Evolutionary conservation across 176 grass and related monocot species (phyloP), one percentile per base, ranked within the genome.

Genomic region (Triticum monococcum): DNA sequence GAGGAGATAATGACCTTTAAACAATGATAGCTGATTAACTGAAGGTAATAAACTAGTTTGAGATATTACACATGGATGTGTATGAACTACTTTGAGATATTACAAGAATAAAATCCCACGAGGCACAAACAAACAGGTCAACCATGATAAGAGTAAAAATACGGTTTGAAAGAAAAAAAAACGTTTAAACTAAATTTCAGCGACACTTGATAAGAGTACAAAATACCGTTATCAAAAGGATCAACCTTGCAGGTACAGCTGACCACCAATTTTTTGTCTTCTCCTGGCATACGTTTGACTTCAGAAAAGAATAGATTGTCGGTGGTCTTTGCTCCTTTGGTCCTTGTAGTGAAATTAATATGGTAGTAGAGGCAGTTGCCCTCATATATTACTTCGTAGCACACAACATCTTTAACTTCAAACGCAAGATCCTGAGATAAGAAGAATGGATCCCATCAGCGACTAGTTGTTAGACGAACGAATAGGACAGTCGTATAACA

Each of bases 281-380:
- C 68, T 70, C 18, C 48, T 56, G 52, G 52, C 52, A 56, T 71
- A 71, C 4, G 20, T 7, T 2, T 38, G 68, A 71, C 20, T 71
- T 71, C 68, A 38, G 68, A 2, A 40, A 71, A 71, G 68, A 71
- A 71, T 2, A 71, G 20, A 38, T 71, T 71, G 35, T 40, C 35
- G 22, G 68, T 3, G 8, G 35, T 71, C 8, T n/a, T 40, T 40
- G 4, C 35, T 71, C 35, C 68, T 40, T 40, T 71, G 35, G 20
- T 40, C 35, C 37, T 71, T 71, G 68, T n/a, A 71, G 33, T 71
- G 68, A 71, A 71, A 71, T 71, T 71, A 36, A n/a, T 3, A 71
- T 71, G 68, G 37, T 71, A 5, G 35, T 71, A 71, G 20, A 0
- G 9, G 37, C 20, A 38, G 18, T n/a, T 22, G 1, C 33, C 68